Evolutionary conservation across 2,329 filamentous ascomycete species (phyloP), one percentile per base, ranked within the genome.

Genomic region (Myriosclerotinia duriaeana): DNA sequence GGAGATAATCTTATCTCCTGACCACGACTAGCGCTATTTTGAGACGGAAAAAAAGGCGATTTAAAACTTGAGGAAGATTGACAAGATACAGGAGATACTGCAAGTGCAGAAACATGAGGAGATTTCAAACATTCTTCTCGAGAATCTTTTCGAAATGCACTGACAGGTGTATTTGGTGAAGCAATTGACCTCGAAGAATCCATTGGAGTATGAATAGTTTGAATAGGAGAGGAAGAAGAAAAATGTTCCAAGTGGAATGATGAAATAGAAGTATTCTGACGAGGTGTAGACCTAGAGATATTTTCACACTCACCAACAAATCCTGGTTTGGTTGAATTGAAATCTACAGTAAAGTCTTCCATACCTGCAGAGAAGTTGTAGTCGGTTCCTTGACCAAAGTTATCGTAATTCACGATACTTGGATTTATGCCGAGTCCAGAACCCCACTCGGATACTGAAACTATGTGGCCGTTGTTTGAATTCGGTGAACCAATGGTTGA

Each of bases 251-350:
- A 58, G 59, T 68, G 71, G 52, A 70, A 74, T 48, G 71, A 71
- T 12, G 70, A 66, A 64, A 71, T 72, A 12, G 53, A 44, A 60
- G 40, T 53, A 36, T 34, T 38, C 71, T 73, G 73, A 77, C 64
- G 72, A 69, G 72, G 69, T 68, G 69, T 70, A 73, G 72, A 75
- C 72, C 72, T 76, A 77, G 75, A 78, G 75, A 77, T 68, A 68
- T 73, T 75, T 72, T 74, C 67, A 73, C 67, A 80, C 79, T 80
- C 76, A 81, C 79, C 79, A 76, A 80, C 79, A 76, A 78, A 80
- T 71, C 74, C 75, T 30, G 78, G 72, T 68, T 81, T 78, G 68
- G 79, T 77, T 44, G 77, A 66, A 70, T 71, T 77, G 70, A 80
- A 77, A 26, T 77, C 73, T 71, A 75, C 72, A 72, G 71, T 71